Base-by-base conservation (phyloP, 1,284 basidiomycete genomes). In the Puccinia hordei region DNA sequence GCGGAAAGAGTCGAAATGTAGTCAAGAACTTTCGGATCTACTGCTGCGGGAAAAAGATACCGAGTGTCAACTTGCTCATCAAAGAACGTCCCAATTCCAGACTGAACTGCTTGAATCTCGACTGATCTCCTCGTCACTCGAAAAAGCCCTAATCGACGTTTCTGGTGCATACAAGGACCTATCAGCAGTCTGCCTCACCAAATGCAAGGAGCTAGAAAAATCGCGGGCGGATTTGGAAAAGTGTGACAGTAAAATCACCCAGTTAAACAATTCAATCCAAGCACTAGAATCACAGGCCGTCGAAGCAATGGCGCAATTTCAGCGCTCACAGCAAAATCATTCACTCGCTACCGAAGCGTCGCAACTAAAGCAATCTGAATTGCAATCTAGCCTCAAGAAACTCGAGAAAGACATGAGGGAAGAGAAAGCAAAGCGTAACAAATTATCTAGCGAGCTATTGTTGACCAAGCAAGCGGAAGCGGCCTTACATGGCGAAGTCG, bases 401-500 rank as follows among this genome's bases (percentile, higher is more conserved):
- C 33, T 44, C 38, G 68, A 68, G 38, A 55, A 69, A 69, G 35
- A 69, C 13, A 8, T 71, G 12, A 71, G 44, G 15, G 66, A 79
- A 59, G 65, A 79, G 66, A 68, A 79, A 61, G 51, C n/a, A 19
- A 71, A 46, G 24, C 19, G 35, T 3, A 41, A 27, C 22, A 79
- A 71, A 44, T 30, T 68, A 41, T 27, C 44, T 10, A 19, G 33
- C 22, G 66, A 79, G 53, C 41, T 79, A 6, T 38, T 79, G 51
- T 53, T 79, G 33, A 53, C 76, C 33, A 59, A 33, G 44, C 76
- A 79, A 71, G 76, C 76, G 8, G 76, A 79, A 68, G 65, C 66
- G 15, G 66, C 66, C 9, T 53, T 68, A 38, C 49, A 38, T n/a
- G 66, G 53, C 12, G 66, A 79, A 33, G 15, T 71, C 17, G 53